Percentiles rank a stretch among this genome's conserved stretches.
phyloP scores from a whole-genome alignment of 352 stramenopile species.

The Plasmopara muralis region DNA sequence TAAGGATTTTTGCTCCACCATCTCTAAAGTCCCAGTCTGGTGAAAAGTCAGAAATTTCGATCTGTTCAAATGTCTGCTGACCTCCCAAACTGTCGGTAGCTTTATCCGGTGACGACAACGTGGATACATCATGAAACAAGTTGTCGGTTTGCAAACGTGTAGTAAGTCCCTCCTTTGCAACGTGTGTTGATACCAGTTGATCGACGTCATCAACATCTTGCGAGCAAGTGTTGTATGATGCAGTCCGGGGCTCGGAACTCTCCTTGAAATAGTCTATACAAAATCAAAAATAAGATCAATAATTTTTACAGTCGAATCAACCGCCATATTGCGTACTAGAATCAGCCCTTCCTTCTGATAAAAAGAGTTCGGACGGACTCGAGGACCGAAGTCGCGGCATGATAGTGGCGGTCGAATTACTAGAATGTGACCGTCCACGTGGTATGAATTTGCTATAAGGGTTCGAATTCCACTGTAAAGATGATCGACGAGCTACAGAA shows the following conservation, averaged over 20 bases:
- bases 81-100: slow-evolving; percentile 6
- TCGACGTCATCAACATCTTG: slow-evolving; percentile 17
- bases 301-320: background rate
- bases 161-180: slow-evolving; percentile 23
- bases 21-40: slow-evolving; percentile 76
- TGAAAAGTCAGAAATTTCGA: slow-evolving; percentile 76
- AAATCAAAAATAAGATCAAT: background rate
- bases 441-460: background rate
- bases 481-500: slow-evolving; percentile 1
- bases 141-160: slow-evolving; percentile 24
- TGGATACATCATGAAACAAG: slow-evolving; percentile 24
- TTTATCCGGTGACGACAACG: slow-evolving; percentile 5
- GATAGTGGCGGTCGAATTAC: background rate
- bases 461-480: slow-evolving; percentile 2
- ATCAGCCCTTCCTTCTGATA: slow-evolving; percentile 36
- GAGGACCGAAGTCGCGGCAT: slow-evolving; percentile 10
- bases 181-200: slow-evolving; percentile 28
- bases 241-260: slow-evolving; percentile 29
- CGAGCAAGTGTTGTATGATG: slow-evolving; percentile 8
- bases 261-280: slow-evolving; percentile 47
- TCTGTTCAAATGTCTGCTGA: slow-evolving; percentile 26
- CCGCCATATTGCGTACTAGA: slow-evolving; percentile 45
- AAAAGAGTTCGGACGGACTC: slow-evolving; percentile 5
- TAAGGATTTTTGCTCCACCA: slow-evolving; percentile 76
- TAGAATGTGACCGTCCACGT: slow-evolving; percentile 25